Conservation (phyloP, 202 grass and related monocot genomes). For the Panicum virgatum region DNA sequence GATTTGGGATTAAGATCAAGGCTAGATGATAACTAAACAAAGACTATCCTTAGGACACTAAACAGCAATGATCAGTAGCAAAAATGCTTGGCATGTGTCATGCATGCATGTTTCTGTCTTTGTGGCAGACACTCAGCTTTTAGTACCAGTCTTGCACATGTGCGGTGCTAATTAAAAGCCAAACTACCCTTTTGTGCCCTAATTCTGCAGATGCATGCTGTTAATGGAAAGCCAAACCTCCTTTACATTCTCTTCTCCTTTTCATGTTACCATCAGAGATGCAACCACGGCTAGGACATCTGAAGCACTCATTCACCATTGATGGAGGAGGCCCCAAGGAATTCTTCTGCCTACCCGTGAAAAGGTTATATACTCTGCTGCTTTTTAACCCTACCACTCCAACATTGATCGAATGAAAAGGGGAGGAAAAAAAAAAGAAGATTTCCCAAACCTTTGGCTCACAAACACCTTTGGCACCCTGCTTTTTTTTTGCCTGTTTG, state of each 20-base stretch:
- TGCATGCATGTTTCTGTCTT: constrained; percentile 17
- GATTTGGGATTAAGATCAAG: constrained; percentile 40
- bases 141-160: constrained; percentile 16
- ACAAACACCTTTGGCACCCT: neutral
- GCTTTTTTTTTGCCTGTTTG: constrained; percentile 30
- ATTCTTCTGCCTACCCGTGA: constrained; percentile 54
- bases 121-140: neutral
- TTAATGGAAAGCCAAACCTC: constrained; percentile 39
- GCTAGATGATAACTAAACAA: neutral
- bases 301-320: constrained; percentile 53
- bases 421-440: neutral
- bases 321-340: constrained; percentile 69
- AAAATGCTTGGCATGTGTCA: neutral
- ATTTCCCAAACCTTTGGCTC: constrained; percentile 19
- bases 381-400: constrained; percentile 3
- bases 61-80: constrained; percentile 19
- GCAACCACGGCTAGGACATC: constrained; percentile 41
- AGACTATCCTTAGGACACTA: neutral
- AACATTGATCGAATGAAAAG: constrained; percentile 6
- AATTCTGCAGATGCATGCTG: constrained; percentile 17
- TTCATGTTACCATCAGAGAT: constrained; percentile 66
- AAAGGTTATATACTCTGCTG: constrained; percentile 58
- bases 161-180: constrained; percentile 40
- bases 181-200: constrained; percentile 5
- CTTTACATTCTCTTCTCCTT: constrained; percentile 20